Base-by-base conservation (phyloP, 1,284 basidiomycete species). In the Papiliotrema nemorosa region DNA sequence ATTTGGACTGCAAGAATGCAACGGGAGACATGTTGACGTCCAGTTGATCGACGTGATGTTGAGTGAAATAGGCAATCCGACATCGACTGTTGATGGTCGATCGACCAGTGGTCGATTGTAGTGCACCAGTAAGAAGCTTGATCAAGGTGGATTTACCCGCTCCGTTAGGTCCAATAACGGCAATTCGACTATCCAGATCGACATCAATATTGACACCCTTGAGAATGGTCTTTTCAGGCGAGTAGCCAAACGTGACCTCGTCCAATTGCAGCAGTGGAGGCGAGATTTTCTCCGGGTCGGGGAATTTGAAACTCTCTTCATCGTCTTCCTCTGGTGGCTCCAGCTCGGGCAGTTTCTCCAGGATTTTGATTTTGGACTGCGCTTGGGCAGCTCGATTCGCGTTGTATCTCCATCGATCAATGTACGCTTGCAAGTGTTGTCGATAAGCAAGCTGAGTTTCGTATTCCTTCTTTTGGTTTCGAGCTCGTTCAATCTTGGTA, bases 11-110 rank as follows among this genome's bases (percentile, higher is more conserved):
- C 26, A 98, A 78, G 79, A 97, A 97, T 61, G 89, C 86, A 7
- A 98, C 96, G 0, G 93, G 88, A 13, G 84, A 86, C 80, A 94
- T 82, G 3, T 80, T 81, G 0, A 91, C 84, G 52, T 86, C 83
- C 51, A 99, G 82, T 45, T 88, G 87, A 73, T 99, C 96, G 47
- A 99, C 87, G 70, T 98, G 96, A 74, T 98, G 96, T 70, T 99
- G 96, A 14, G 92, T 89, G 73, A 97, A 97, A 78, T 97, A 94
- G 27, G 87, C 88, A 54, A 96, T 82, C 55, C 96, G 82, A 46
- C 97, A 78, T 44, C 92, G 85, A 40, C 90, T 88, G 73, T 98
- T 98, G 53, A 90, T 84, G 55, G 83, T 92, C 47, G 93, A 84
- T 49, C 91, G 85, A 3, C 96, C 96, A 9, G 79, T 73, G 40